Base-by-base conservation (phyloP, 257 asterid genomes). In the Nicotiana obtusifolia region DNA sequence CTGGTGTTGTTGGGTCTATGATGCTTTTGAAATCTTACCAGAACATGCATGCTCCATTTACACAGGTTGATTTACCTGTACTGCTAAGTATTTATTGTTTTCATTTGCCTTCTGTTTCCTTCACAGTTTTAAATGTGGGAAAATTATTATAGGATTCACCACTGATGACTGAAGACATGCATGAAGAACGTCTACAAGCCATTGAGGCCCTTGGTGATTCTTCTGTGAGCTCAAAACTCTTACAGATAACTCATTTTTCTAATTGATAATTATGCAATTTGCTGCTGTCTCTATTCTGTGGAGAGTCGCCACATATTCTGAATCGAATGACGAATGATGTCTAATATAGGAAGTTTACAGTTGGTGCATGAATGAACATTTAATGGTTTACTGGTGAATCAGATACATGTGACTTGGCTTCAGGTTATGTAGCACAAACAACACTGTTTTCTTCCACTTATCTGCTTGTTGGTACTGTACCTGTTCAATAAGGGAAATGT, bases 121-220 rank as follows among this genome's bases (percentile, higher is more conserved):
- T 64, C 53, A 24, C 37, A 73, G 37, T 19, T 44, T 69, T 64
- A 53, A 3, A 28, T 28, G 64, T 80, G 49, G 66, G 10, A 64
- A 56, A 24, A 30, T 78, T 83, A 20, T 87, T 83, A 84, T 84
- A 94, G 98, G 97, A 94, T 28, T 94, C 97, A 78, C 98, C 97
- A 82, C 97, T 89, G 54, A 93, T 94, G 97, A 94, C 98, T 77
- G 98, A 94, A 88, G 98, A 94, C 85, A 93, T 94, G 97, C 97
- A 94, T 53, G 98, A 94, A 87, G 98, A 94, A 89, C 92, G 98
- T 75, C 87, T 91, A 64, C 92, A 84, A 80, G 98, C 97, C 67
- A 95, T 93, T 83, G 94, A 90, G 86, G 97, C 94, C 80, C 88
- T 90, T 86, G 92, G 94, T 16, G 89, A 88, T 84, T 89, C 94